Percentiles rank a stretch among this genome's conserved stretches.
Conservation (phyloP, 2,329 filamentous ascomycete species). For the Byssoonygena ceratinophila region DNA sequence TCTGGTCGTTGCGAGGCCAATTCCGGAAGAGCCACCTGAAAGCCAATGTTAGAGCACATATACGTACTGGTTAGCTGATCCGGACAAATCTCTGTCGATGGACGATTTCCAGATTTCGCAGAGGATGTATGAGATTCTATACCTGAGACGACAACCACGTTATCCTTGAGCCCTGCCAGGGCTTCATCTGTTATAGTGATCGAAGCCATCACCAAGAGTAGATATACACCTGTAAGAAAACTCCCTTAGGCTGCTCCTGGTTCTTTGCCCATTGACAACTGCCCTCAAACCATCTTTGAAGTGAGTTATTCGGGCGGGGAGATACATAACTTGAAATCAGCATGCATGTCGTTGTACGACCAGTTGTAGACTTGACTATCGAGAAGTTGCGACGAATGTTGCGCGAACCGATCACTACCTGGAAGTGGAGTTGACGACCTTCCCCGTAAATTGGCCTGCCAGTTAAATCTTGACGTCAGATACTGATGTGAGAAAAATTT, state of each 20-base stretch:
- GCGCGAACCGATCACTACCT: not conserved
- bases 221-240: not conserved
- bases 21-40: conserved; percentile 49
- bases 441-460: not conserved
- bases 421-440: not conserved
- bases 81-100: too few relatives aligned
- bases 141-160: conserved; percentile 47
- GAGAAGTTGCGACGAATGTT: too few relatives aligned
- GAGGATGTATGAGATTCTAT: conserved; percentile 7
- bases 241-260: not conserved
- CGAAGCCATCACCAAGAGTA: not conserved
- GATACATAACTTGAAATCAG: too few relatives aligned
- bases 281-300: too few relatives aligned
- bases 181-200: conserved; percentile 39
- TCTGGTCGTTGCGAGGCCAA: conserved; percentile 47
- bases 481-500: too few relatives aligned
- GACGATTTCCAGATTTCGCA: not conserved
- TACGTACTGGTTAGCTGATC: not conserved
- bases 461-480: not conserved
- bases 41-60: not conserved
- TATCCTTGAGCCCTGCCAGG: conserved; percentile 37
- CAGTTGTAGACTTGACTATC: too few relatives aligned
- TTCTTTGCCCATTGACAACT: not conserved
- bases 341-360: too few relatives aligned
- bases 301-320: too few relatives aligned